A percentile compares a stretch with the other conserved stretches of the same genome.
Conservation (phyloP, 352 stramenopile species). For the Phytophthora nicotianae region DNA sequence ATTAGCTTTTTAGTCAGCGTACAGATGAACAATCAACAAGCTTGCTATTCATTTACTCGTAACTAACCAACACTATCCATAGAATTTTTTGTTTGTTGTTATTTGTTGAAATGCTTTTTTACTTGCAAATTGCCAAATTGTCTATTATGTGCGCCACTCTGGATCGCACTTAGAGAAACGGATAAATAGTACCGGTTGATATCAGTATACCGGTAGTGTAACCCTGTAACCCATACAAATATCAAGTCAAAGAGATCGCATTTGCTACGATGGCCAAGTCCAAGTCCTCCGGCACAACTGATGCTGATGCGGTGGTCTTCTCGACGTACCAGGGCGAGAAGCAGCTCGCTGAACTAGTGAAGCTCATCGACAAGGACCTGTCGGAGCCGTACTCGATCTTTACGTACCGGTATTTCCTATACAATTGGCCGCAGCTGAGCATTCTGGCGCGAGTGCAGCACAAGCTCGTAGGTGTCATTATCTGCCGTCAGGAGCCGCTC, state of each 20-base stretch:
- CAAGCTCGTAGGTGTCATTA: conserved; percentile 91
- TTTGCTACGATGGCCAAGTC: conserved; percentile 32
- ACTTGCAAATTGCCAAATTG: too few species aligned
- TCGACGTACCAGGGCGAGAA: conserved; percentile 86
- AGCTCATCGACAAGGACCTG: conserved; percentile 94
- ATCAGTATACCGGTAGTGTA: conserved; percentile 2
- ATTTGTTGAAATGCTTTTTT: too few species aligned
- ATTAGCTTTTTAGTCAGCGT: conserved; percentile 40
- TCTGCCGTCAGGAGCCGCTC: conserved; percentile 91
- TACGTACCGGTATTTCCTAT: conserved; percentile 97
- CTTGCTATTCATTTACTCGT: conserved; percentile 41
- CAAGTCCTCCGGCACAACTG: conserved; percentile 8
- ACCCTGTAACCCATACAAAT: conserved; percentile 10
- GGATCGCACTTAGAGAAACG: conserved; percentile 8
- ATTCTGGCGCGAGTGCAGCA: conserved; percentile 85
- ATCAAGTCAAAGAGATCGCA: not conserved
- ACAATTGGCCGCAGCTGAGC: conserved; percentile 94
- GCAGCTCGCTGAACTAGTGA: conserved; percentile 91
- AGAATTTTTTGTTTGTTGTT: too few species aligned
- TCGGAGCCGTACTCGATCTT: conserved; percentile 96
- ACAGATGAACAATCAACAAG: conserved; percentile 42
- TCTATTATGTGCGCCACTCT: too few species aligned
- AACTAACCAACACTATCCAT: not conserved
- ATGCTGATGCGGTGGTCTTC: conserved; percentile 47
- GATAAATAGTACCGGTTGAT: not conserved